Conservation (phyloP, 176 grass and related monocot species). For the Oryza brachyantha region DNA sequence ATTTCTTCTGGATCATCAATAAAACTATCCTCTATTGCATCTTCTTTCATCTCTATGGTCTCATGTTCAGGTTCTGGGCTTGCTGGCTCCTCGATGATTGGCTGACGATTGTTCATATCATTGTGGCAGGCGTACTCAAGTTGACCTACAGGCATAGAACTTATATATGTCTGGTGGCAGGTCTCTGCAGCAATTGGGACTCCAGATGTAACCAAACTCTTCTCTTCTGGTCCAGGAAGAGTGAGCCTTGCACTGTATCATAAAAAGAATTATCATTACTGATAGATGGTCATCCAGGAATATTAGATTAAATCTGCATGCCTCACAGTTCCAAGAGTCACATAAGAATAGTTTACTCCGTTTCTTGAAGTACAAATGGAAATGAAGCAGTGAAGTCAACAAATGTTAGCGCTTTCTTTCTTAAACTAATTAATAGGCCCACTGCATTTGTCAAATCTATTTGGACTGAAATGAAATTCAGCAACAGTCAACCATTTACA, state of each 20-base stretch:
- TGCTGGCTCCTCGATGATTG: conserved; percentile 85
- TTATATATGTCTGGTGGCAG: conserved; percentile 15
- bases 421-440: conserved; percentile 16
- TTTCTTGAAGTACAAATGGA: neutral
- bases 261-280: conserved; percentile 16
- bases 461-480: neutral
- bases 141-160: conserved; percentile 17
- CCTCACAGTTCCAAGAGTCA: neutral
- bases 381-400: neutral
- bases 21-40: conserved; percentile 69
- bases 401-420: neutral
- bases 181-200: conserved; percentile 12
- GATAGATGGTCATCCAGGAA: neutral
- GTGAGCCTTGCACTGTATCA: conserved; percentile 66
- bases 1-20: conserved; percentile 79
- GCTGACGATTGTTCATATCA: conserved; percentile 38
- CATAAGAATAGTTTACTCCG: neutral
- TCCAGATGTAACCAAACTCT: conserved; percentile 34
- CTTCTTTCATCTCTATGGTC: conserved; percentile 36
- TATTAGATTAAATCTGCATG: neutral
- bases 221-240: conserved; percentile 76
- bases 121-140: conserved; percentile 25
- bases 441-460: conserved; percentile 3
- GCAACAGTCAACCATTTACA: neutral
- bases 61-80: conserved; percentile 60